phyloP scores from a whole-genome alignment of 306 rosid genomes.

The Acmispon strigosus region DNA sequence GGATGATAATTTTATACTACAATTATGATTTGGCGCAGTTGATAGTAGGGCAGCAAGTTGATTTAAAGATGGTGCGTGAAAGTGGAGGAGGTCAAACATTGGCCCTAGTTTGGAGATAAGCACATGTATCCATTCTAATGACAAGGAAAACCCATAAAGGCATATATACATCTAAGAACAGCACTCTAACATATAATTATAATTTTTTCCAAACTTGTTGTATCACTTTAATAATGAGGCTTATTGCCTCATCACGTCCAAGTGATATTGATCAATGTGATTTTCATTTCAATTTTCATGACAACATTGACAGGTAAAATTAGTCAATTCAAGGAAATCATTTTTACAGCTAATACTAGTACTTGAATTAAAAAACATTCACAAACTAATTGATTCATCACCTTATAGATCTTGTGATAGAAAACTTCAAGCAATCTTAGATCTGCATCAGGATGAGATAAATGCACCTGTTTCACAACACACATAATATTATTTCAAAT shows the following conservation, averaged over 20 bases:
- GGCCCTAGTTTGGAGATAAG: too few species aligned
- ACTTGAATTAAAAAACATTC: neutral
- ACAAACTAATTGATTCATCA: neutral
- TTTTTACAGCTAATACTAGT: neutral
- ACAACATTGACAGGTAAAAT: neutral
- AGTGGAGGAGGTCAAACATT: too few species aligned
- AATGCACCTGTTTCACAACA: slow-evolving; percentile 56
- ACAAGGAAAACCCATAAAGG: too few species aligned
- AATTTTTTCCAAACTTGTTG: neutral
- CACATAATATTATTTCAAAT: neutral
- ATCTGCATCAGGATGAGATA: slow-evolving; percentile 70
- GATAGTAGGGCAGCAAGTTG: too few species aligned
- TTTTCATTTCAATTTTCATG: neutral
- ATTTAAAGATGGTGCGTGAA: too few species aligned
- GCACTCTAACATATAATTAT: too few species aligned
- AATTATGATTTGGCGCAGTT: too few species aligned
- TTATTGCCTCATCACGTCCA: neutral
- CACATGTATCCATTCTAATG: too few species aligned
- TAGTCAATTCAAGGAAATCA: neutral
- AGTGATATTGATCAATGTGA: neutral
- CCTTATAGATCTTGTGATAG: slow-evolving; percentile 90
- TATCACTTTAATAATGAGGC: neutral
- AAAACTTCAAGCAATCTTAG: slow-evolving; percentile 81
- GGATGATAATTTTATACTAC: too few species aligned
- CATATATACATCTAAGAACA: too few species aligned